phyloP scores from a whole-genome alignment of 352 stramenopile genomes.

The Phytophthora capsici region DNA sequence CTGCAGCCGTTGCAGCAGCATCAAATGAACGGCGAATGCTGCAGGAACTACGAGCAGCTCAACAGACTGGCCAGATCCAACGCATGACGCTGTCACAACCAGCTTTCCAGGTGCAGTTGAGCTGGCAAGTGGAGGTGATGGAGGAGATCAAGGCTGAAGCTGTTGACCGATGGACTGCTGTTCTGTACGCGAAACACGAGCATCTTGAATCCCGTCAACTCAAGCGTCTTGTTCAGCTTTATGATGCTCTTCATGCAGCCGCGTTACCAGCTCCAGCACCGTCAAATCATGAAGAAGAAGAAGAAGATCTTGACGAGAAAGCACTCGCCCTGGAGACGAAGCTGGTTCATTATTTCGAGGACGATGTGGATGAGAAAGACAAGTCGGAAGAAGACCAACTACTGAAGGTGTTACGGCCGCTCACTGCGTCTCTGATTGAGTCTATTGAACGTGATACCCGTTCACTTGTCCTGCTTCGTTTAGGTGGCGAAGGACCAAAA shows the following conservation, averaged over 20 bases:
- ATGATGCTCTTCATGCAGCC: slow-evolving; percentile 52
- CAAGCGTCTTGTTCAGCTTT: slow-evolving; percentile 59
- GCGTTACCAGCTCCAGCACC: slow-evolving; percentile 34
- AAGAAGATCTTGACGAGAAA: slow-evolving; percentile 34
- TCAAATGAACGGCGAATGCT: slow-evolving; percentile 51
- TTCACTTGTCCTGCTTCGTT: slow-evolving; percentile 40
- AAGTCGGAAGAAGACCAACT: slow-evolving; percentile 36
- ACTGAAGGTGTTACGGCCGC: slow-evolving; percentile 47
- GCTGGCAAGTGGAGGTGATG: slow-evolving; percentile 23
- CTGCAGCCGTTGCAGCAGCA: slow-evolving; percentile 33
- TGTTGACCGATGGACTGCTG: slow-evolving; percentile 42
- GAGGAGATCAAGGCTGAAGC: slow-evolving; percentile 16
- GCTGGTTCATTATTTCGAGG: slow-evolving; percentile 73
- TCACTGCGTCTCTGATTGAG: slow-evolving; percentile 58
- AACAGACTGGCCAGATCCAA: slow-evolving; percentile 62
- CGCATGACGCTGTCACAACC: slow-evolving; percentile 58
- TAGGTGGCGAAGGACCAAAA: slow-evolving; percentile 15
- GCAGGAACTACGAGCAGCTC: slow-evolving; percentile 56
- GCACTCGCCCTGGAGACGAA: slow-evolving; percentile 51
- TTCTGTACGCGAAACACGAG: slow-evolving; percentile 69
- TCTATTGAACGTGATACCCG: slow-evolving; percentile 62
- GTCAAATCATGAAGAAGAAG: slow-evolving; percentile 11
- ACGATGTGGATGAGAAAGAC: slow-evolving; percentile 25
- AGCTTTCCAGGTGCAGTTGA: slow-evolving; percentile 61
- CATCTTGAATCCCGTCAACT: slow-evolving; percentile 67